These are phyloP conservation scores for Cornus kousa DNA, from an alignment of 148 eudicot genomes.

Conservation along the genomic window DNA sequence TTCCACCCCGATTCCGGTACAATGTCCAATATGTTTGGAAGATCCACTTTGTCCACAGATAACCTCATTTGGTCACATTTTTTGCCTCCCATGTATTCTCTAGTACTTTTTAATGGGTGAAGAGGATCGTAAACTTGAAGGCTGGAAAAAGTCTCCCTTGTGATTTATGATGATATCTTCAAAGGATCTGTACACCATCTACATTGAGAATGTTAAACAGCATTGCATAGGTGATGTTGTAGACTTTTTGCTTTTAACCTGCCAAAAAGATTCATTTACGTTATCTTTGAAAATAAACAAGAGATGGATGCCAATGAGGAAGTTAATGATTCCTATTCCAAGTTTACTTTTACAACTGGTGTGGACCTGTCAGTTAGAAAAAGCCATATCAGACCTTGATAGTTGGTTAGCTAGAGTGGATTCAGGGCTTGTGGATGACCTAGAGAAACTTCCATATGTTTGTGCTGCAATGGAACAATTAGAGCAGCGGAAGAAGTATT, in stretches of 20 bases:
- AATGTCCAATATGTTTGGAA: slow-evolving; percentile 93
- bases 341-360: slow-evolving; percentile 80
- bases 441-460: slow-evolving; percentile 94
- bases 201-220: slow-evolving; percentile 72
- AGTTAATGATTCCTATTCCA: slow-evolving; percentile 60
- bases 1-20: slow-evolving; percentile 66
- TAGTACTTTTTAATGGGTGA: slow-evolving; percentile 69
- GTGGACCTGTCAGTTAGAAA: slow-evolving; percentile 79
- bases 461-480: slow-evolving; percentile 87
- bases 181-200: slow-evolving; percentile 76
- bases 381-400: slow-evolving; percentile 79
- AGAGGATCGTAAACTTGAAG: slow-evolving; percentile 68
- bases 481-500: slow-evolving; percentile 70
- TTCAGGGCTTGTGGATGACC: slow-evolving; percentile 90
- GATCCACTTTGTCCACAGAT: slow-evolving; percentile 91
- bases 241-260: slow-evolving; percentile 75
- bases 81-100: slow-evolving; percentile 89
- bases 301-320: slow-evolving; percentile 25
- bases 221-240: slow-evolving; percentile 52
- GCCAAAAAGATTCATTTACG: slow-evolving; percentile 66
- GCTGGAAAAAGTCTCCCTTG: slow-evolving; percentile 84
- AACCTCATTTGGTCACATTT: slow-evolving; percentile 90
- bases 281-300: slow-evolving; percentile 47
- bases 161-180: slow-evolving; percentile 88
- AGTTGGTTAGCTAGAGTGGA: slow-evolving; percentile 91